Percentiles rank a stretch among this genome's conserved stretches.
Evolutionary conservation across 768 basidiomycete species (phyloP).

Genomic region (Amanita molliuscula): DNA sequence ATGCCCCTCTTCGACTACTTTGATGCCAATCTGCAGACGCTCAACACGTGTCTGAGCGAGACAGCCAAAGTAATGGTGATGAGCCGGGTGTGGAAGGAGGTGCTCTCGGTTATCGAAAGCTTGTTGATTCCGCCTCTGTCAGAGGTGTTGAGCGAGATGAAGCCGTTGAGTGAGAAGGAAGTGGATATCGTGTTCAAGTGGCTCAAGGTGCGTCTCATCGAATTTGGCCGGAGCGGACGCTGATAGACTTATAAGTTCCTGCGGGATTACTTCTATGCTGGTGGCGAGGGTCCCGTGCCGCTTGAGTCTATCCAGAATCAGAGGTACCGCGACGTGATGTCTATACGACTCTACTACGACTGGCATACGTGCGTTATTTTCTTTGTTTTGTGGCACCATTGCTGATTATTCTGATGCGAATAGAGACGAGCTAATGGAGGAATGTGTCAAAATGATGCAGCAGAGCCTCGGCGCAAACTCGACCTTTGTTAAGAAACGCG

Average conservation of each 20-base stretch:
- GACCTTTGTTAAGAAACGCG: constrained; percentile 75
- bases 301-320: constrained; percentile 83
- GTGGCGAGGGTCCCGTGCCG: constrained; percentile 85
- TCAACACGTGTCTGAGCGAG: constrained; percentile 82
- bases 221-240: background rate
- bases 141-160: constrained; percentile 81
- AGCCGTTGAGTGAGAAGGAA: constrained; percentile 88
- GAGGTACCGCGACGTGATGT: constrained; percentile 87
- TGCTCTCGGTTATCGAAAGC: constrained; percentile 75
- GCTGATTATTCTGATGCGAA: constrained; percentile 8
- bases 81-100: constrained; percentile 93
- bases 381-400: background rate
- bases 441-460: constrained; percentile 94
- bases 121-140: constrained; percentile 87
- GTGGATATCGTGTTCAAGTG: constrained; percentile 99
- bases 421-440: constrained; percentile 83
- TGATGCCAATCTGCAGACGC: constrained; percentile 82
- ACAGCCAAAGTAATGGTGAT: constrained; percentile 88
- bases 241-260: constrained; percentile 51
- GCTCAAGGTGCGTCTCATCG: constrained; percentile 56
- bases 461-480: constrained; percentile 58
- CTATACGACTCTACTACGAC: constrained; percentile 91
- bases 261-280: constrained; percentile 90
- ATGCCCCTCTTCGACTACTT: constrained; percentile 92
- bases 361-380: constrained; percentile 67